These are phyloP conservation scores for Penicillium sp. DNA, from an alignment of 2,329 filamentous ascomycete genomes.

Conservation along the genomic window DNA sequence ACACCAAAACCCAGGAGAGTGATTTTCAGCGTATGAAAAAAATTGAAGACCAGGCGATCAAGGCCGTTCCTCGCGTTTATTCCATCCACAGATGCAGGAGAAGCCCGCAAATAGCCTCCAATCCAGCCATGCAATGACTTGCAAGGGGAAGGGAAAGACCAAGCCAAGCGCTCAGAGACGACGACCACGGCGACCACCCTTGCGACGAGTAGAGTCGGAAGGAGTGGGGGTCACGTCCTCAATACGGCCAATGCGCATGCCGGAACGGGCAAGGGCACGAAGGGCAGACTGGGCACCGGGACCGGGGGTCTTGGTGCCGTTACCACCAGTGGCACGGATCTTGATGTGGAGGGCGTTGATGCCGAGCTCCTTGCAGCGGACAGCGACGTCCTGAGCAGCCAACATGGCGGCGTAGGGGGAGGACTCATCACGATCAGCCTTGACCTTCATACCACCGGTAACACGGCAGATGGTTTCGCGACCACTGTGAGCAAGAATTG, in stretches of 20 bases:
- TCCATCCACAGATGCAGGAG: constrained; percentile 47
- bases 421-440: constrained; percentile 99
- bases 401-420: constrained; percentile 99
- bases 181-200: constrained; percentile 99
- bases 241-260: constrained; percentile 99
- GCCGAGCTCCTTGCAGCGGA: constrained; percentile 80
- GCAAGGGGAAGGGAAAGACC: constrained; percentile 32
- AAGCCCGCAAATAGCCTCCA: constrained; percentile 34
- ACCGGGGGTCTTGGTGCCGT: constrained; percentile 99
- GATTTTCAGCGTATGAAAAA: constrained; percentile 39
- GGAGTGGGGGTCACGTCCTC: constrained; percentile 99
- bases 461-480: constrained; percentile 99
- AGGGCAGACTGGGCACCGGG: constrained; percentile 99
- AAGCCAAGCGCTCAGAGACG: constrained; percentile 72
- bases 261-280: constrained; percentile 95
- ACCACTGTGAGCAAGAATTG: constrained; percentile 64
- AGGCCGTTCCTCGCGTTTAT: constrained; percentile 56
- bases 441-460: constrained; percentile 99
- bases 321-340: constrained; percentile 99
- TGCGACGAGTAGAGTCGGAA: constrained; percentile 98
- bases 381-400: constrained; percentile 96
- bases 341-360: constrained; percentile 99
- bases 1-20: constrained; percentile 24
- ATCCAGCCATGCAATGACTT: constrained; percentile 33
- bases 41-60: constrained; percentile 53